Percentiles rank a stretch among this genome's conserved stretches.
Conservation (phyloP, 495 filamentous ascomycete genomes). For the Aspergillus cavernicola region DNA sequence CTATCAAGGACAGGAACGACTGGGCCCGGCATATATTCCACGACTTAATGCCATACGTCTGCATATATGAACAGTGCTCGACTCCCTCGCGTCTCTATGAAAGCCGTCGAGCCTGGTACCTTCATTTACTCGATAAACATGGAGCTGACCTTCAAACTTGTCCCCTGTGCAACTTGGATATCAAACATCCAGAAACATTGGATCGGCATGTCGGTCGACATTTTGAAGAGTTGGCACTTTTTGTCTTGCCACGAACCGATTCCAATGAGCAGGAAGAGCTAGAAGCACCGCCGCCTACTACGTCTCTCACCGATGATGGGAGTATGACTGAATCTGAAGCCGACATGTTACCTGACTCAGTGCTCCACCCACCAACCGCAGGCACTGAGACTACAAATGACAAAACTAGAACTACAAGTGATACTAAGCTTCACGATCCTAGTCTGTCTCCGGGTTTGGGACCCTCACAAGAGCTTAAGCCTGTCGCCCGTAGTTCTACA, state of each 20-base stretch:
- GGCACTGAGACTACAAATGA: no score
- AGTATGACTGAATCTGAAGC: no score
- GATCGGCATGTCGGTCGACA: slow-evolving; percentile 17
- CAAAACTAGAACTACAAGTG: no score
- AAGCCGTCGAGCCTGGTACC: slow-evolving; percentile 23
- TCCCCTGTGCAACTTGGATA: neutral
- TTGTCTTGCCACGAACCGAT: neutral
- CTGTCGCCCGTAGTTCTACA: no score
- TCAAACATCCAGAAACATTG: neutral
- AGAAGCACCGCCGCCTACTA: no score
- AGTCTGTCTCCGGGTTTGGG: no score
- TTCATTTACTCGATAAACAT: slow-evolving; percentile 9
- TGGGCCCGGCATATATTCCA: slow-evolving; percentile 27
- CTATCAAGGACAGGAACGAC: neutral
- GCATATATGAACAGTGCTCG: slow-evolving; percentile 16
- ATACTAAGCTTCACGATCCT: no score
- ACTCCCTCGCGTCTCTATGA: slow-evolving; percentile 17
- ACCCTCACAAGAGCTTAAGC: no score
- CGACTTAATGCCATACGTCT: slow-evolving; percentile 29
- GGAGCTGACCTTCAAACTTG: neutral
- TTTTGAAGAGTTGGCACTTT: slow-evolving; percentile 19
- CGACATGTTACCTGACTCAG: no score
- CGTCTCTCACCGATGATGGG: no score
- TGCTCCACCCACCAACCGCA: no score
- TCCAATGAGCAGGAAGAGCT: no score